Percentiles rank a stretch among this genome's conserved stretches.
These are phyloP conservation scores for Acanthamoeba lenticulata DNA, from an alignment of 208 protist species.

Conservation along the genomic window DNA sequence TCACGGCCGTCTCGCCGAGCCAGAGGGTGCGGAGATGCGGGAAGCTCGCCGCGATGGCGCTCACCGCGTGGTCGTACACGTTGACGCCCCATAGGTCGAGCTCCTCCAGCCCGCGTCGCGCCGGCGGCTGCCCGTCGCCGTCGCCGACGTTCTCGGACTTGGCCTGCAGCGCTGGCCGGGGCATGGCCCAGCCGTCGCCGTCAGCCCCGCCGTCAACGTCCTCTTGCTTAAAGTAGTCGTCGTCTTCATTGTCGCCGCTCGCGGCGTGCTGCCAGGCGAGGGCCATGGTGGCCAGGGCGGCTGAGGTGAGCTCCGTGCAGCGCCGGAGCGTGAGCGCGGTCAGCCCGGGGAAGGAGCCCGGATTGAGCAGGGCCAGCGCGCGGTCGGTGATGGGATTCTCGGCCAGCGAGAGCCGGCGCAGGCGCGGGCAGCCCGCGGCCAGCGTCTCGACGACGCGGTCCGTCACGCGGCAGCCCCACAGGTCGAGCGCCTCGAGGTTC, in stretches of 20 bases:
- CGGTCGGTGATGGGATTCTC: constrained; percentile 57
- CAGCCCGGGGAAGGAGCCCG: constrained; percentile 5
- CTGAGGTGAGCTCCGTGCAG: constrained; percentile 2
- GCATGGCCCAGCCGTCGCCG: neutral
- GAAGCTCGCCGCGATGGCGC: neutral
- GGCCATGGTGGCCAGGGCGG: neutral
- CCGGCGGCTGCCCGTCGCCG: neutral
- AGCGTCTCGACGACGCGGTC: neutral
- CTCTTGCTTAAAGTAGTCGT: constrained; percentile 27
- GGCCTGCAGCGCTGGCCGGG: neutral
- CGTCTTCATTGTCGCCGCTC: neutral
- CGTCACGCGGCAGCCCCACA: constrained; percentile 20
- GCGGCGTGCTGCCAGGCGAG: neutral
- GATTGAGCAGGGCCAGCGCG: neutral
- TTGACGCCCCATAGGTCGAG: constrained; percentile 27
- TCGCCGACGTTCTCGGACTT: neutral
- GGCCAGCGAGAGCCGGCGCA: constrained; percentile 12
- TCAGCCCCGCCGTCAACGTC: neutral
- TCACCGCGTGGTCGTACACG: constrained; percentile 12
- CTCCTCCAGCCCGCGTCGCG: neutral
- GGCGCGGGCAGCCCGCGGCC: neutral
- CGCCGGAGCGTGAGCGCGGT: neutral
- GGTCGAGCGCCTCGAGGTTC: constrained; percentile 39
- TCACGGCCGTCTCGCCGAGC: constrained; percentile 31
- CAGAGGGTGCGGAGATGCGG: neutral